These are phyloP conservation scores for Cryptococcus amylolentus DNA, from an alignment of 1,284 basidiomycete species.

Conservation along the genomic window DNA sequence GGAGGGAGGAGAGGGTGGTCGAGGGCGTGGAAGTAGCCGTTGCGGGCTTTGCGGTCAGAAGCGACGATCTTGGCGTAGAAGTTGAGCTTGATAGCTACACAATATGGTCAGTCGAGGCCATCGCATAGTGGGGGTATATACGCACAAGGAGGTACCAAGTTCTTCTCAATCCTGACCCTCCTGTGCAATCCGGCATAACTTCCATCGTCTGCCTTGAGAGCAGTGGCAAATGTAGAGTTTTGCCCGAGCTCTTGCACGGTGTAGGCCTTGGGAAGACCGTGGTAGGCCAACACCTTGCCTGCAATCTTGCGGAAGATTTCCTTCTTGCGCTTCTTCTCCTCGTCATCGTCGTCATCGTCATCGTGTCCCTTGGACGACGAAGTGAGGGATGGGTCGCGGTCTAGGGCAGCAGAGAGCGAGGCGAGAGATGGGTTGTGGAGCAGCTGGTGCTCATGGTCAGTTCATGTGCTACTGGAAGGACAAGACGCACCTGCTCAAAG, in stretches of 20 bases:
- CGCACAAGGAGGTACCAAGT: constrained; percentile 47
- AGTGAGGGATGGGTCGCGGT: constrained; percentile 24
- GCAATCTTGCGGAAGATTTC: constrained; percentile 54
- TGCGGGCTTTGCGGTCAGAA: constrained; percentile 56
- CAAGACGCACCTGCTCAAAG: not conserved
- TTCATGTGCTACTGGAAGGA: not conserved
- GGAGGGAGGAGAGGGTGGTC: constrained; percentile 63
- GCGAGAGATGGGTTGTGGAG: constrained; percentile 32
- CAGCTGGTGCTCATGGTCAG: constrained; percentile 13
- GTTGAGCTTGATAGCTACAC: constrained; percentile 55
- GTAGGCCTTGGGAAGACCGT: constrained; percentile 57
- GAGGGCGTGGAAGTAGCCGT: constrained; percentile 65
- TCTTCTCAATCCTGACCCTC: constrained; percentile 58
- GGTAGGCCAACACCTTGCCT: constrained; percentile 60
- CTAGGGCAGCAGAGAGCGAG: constrained; percentile 28
- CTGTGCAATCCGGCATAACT: constrained; percentile 57
- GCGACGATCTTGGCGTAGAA: constrained; percentile 56
- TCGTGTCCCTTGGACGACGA: constrained; percentile 8
- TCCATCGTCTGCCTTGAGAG: constrained; percentile 56
- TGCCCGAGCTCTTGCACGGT: constrained; percentile 53
- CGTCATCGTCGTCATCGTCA: constrained; percentile 33
- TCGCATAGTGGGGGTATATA: not conserved
- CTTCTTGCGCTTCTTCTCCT: constrained; percentile 57
- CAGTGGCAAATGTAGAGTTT: constrained; percentile 62
- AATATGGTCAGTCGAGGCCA: not conserved